Conservation (phyloP, 75 land plant genomes). For the Selaginella moellendorffii region DNA sequence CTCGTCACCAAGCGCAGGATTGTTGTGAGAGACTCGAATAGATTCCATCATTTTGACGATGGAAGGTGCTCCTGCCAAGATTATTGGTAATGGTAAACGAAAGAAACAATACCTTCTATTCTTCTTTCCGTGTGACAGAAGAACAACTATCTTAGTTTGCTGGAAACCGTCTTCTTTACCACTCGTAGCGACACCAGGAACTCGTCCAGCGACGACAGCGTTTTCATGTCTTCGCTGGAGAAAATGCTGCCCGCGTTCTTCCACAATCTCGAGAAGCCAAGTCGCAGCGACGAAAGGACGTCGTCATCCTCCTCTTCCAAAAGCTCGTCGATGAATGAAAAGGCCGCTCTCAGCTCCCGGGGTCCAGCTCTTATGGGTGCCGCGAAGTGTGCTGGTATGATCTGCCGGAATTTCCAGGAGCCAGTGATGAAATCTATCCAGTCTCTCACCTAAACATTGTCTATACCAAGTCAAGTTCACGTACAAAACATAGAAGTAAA, state of each 20-base stretch:
- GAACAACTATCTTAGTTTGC: no score
- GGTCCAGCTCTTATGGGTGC: constrained; percentile 70
- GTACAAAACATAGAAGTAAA: neutral
- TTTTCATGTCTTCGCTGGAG: constrained; percentile 96
- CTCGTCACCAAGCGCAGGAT: no score
- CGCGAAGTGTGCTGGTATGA: constrained; percentile 89
- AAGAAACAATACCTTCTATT: no score
- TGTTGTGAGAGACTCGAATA: no score
- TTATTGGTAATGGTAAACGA: no score
- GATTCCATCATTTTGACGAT: no score
- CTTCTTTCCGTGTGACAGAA: no score
- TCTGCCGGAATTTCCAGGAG: constrained; percentile 81
- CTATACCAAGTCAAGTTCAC: neutral
- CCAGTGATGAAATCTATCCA: constrained; percentile 66
- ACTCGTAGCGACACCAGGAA: constrained; percentile 85
- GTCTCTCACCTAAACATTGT: constrained; percentile 50
- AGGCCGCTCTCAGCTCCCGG: constrained; percentile 78
- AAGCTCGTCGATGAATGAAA: constrained; percentile 82
- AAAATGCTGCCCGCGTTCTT: constrained; percentile 82
- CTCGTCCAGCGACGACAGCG: constrained; percentile 81
- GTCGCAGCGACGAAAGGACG: constrained; percentile 41
- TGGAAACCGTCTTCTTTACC: constrained; percentile 89
- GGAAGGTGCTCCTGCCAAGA: no score
- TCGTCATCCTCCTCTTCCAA: constrained; percentile 39
- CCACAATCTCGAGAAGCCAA: constrained; percentile 40